Base-by-base conservation (phyloP, 2,329 filamentous ascomycete species). In the Thelonectria rubi region DNA sequence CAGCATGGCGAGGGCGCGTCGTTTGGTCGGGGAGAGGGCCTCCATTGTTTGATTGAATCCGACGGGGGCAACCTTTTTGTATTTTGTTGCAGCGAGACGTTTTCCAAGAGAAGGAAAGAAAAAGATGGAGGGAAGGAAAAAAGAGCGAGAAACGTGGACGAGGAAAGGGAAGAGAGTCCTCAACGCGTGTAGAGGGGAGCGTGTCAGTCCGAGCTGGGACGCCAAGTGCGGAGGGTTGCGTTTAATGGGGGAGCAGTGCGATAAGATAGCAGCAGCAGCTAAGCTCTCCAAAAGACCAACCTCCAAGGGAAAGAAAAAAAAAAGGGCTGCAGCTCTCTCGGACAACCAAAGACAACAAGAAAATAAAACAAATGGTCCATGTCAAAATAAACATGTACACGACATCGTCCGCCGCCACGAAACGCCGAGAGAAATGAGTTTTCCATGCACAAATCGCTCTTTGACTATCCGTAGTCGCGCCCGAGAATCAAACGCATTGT, bases 1-100 rank as follows among this genome's bases (percentile, higher is more conserved):
- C 52, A 82, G 75, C 20, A 79, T 72, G 53, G 78, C 81, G 42
- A 84, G 79, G 63, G 79, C 81, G 79, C 82, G 82, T 79, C 80
- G 76, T 71, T 82, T 83, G 39, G 72, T 64, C 11, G 81, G 81
- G 47, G 78, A 78, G 43, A 77, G 65, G 43, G 69, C 61, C 48
- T 72, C 69, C 70, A 72, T 72, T 69, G 58, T 7, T 4, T 4
- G 4, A 7, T 4, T 24, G 24, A 24, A n/a, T n/a, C n/a, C n/a
- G n/a, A n/a, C n/a, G n/a, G n/a, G n/a, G n/a, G n/a, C n/a, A n/a
- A 14, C 32, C 14, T 34, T 34, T 34, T 24, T 7, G n/a, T n/a
- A n/a, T n/a, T n/a, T n/a, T n/a, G n/a, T n/a, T n/a, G n/a, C n/a
- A n/a, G n/a, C n/a, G n/a, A n/a, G n/a, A n/a, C n/a, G n/a, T n/a